These are phyloP conservation scores for Hysterium pulicare DNA, from an alignment of 2,329 filamentous ascomycete species.

Conservation along the genomic window DNA sequence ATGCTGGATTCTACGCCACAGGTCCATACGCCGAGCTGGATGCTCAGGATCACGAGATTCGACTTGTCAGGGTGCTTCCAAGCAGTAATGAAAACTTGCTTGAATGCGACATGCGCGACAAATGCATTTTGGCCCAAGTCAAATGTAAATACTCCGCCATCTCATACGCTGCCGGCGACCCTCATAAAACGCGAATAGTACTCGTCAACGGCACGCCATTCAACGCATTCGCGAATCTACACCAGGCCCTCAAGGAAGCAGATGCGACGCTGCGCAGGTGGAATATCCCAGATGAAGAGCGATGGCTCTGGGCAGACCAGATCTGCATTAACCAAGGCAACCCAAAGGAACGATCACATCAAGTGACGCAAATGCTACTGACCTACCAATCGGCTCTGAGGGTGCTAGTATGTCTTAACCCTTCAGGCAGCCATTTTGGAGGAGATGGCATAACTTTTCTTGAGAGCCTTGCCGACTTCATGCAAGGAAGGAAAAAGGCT, in stretches of 20 bases:
- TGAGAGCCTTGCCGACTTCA: too few relatives aligned
- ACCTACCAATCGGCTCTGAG: background rate
- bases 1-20: background rate
- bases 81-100: background rate
- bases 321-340: constrained; percentile 1
- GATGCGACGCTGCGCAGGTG: background rate
- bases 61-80: background rate
- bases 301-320: background rate
- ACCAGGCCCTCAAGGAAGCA: background rate
- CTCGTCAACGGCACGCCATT: constrained; percentile 1
- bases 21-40: background rate
- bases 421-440: too few relatives aligned
- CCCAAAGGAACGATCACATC: background rate
- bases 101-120: background rate
- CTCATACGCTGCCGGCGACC: constrained; percentile 1
- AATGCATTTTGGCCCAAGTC: background rate
- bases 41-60: background rate
- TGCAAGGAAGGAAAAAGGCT: too few relatives aligned
- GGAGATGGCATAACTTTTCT: too few relatives aligned
- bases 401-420: background rate
- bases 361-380: constrained; percentile 1
- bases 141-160: background rate
- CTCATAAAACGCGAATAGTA: background rate
- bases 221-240: constrained; percentile 4
- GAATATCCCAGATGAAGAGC: background rate